Percentiles rank a stretch among this genome's conserved stretches.
These are phyloP conservation scores for Geosmithia morbida DNA, from an alignment of 2,329 filamentous ascomycete species.

Conservation along the genomic window DNA sequence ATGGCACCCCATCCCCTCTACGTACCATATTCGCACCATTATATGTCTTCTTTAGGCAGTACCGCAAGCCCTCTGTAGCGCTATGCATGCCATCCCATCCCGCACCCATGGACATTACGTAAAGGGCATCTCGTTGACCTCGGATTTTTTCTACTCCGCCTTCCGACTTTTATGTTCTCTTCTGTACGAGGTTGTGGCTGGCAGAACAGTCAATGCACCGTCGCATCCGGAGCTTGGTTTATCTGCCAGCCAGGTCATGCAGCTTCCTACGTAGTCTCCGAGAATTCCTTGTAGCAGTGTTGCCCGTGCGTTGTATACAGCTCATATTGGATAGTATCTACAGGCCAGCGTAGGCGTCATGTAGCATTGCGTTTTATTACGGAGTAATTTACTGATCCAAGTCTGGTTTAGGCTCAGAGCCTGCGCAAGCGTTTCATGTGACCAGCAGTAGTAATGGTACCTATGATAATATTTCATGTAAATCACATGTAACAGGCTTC, in stretches of 20 bases:
- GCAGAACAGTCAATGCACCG: background rate
- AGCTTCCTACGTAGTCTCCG: background rate
- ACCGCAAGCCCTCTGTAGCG: slow-evolving; percentile 1
- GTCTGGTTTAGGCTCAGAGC: background rate
- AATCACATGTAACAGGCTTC: background rate
- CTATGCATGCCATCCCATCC: background rate
- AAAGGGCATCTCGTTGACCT: no score
- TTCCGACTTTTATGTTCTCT: background rate
- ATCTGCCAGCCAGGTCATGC: background rate
- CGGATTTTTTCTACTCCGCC: no score
- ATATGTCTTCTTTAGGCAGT: background rate
- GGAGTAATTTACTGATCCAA: background rate
- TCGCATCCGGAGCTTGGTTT: background rate
- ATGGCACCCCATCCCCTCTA: background rate
- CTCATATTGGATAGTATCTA: background rate
- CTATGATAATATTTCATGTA: background rate
- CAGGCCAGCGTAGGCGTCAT: background rate
- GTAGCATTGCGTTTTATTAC: background rate
- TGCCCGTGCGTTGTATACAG: background rate
- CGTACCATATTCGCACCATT: background rate
- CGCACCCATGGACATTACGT: no score
- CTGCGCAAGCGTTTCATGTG: background rate
- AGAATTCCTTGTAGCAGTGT: background rate
- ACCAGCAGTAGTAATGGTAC: background rate
- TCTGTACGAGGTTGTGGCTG: background rate